Evolutionary conservation across 2,329 filamentous ascomycete species (phyloP), one percentile per base, ranked within the genome.

Genomic region (Tolypocladium tropicale): DNA sequence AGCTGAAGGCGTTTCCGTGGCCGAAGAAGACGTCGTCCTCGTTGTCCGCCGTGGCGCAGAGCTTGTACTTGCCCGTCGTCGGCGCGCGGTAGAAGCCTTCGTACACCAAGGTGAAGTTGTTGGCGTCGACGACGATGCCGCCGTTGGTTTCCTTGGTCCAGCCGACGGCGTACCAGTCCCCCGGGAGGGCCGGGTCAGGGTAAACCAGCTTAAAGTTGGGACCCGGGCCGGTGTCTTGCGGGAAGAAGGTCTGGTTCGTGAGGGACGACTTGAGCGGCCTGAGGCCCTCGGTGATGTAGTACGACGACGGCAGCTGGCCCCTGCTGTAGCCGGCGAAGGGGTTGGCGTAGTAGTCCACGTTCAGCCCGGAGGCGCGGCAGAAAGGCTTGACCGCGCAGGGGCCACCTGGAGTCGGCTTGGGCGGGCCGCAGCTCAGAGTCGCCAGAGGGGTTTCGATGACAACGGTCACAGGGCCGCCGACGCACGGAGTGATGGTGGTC

Each of bases 31-130:
- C 53, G 36, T 61, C 61, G 43, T 64, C 60, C 34, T 62, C 60
- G 39, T 63, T 63, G 16, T 64, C 63, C 1, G 63, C 57, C 36
- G 59, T 61, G 11, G 56, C 56, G 55, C 62, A 65, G 23, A 66
- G 55, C 7, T 59, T 55, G 43, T 63, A 56, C n/a, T 43, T 37
- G 33, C 61, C 59, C 2, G 60, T 62, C 25, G 52, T 51, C 10
- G 57, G 55, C 14, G 60, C 59, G 1, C 43, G 54, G 49, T 59
- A 60, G 51, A 61, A 64, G 1, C 62, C 62, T 0, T 57, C 28
- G 49, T 63, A 64, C 0, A 64, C 62, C 14, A 64, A 55, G 1
- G 62, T 64, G 53, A 63, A 64, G 60, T 60, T 64, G 57, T 64
- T 64, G 53, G 43, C 62, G 46, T 64, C 60, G 1, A 64, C 59